phyloP scores from a whole-genome alignment of 139 green algal genomes.

The Eudorina sp. region DNA sequence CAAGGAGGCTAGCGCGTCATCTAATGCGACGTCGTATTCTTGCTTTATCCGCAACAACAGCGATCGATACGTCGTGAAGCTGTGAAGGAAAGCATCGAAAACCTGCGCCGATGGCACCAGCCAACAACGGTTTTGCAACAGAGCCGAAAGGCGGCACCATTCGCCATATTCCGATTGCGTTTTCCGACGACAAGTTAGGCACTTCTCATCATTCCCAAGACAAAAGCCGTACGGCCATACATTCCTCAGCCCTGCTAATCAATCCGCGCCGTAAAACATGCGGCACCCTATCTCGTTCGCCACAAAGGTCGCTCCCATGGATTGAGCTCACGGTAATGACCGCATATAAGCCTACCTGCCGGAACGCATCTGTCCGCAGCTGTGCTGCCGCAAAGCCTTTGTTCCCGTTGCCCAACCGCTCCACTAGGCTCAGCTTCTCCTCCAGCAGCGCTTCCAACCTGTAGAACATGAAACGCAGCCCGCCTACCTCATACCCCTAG shows the following conservation, averaged over 20 bases:
- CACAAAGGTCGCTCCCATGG: no score
- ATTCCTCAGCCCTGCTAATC: no score
- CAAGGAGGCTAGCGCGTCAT: constrained; percentile 65
- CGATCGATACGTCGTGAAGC: constrained; percentile 75
- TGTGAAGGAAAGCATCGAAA: constrained; percentile 76
- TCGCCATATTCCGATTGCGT: no score
- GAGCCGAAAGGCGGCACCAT: no score
- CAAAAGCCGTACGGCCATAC: no score
- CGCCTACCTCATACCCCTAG: background rate
- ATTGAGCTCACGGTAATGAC: no score
- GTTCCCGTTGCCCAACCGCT: constrained; percentile 51
- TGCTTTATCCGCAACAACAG: constrained; percentile 66
- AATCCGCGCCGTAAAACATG: no score
- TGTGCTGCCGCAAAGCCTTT: constrained; percentile 63
- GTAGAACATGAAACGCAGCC: background rate
- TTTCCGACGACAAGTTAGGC: no score
- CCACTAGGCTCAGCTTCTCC: constrained; percentile 61
- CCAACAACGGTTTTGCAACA: no score
- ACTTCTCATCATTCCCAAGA: no score
- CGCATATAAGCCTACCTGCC: no score
- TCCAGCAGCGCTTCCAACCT: constrained; percentile 62
- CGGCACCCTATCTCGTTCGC: no score
- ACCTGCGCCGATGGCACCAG: constrained; percentile 39
- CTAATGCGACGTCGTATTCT: constrained; percentile 70
- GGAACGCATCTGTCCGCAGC: constrained; percentile 60